Percentiles rank a stretch among this genome's conserved stretches.
These are phyloP conservation scores for Epichloe sylvatica DNA, from an alignment of 2,329 filamentous ascomycete genomes.

Conservation along the genomic window DNA sequence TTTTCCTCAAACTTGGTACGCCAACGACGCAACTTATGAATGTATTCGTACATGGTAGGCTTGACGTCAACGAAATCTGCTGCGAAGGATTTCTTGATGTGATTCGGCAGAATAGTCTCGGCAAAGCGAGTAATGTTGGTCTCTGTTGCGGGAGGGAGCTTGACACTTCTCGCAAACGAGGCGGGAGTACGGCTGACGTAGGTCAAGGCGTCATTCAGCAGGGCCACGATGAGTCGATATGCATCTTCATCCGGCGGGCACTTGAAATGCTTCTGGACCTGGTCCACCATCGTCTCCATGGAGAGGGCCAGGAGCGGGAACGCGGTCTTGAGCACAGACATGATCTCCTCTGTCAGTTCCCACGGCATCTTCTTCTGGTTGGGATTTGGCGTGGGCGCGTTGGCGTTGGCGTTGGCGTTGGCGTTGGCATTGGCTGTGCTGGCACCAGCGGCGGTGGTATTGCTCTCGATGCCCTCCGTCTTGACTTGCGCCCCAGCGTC, in stretches of 20 bases:
- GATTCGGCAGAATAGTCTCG: conserved; percentile 83
- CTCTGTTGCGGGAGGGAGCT: conserved; percentile 79
- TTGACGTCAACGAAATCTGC: conserved; percentile 92
- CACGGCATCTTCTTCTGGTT: conserved; percentile 66
- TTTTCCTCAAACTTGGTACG: conserved; percentile 97
- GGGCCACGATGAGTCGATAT: conserved; percentile 89
- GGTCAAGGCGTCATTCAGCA: conserved; percentile 87
- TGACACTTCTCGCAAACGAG: conserved; percentile 80
- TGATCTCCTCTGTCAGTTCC: conserved; percentile 93
- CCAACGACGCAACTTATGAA: conserved; percentile 91
- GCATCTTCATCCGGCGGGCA: conserved; percentile 97
- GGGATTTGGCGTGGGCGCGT: conserved; percentile 12
- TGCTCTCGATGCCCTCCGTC: conserved; percentile 27
- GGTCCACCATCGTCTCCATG: conserved; percentile 99
- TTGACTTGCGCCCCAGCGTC: conserved; percentile 28
- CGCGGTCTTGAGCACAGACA: conserved; percentile 88
- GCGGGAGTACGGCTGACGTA: conserved; percentile 80
- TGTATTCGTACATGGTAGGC: conserved; percentile 97
- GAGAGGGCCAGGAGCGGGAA: conserved; percentile 91
- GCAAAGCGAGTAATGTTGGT: conserved; percentile 94
- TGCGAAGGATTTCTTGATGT: conserved; percentile 94
- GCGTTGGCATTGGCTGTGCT: conserved; percentile 13
- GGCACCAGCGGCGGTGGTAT: conserved; percentile 10
- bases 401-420: conserved; percentile 10
- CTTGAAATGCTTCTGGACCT: conserved; percentile 98